Conservation (phyloP, 2,329 filamentous ascomycete species). For the Fusarium kyushuense region DNA sequence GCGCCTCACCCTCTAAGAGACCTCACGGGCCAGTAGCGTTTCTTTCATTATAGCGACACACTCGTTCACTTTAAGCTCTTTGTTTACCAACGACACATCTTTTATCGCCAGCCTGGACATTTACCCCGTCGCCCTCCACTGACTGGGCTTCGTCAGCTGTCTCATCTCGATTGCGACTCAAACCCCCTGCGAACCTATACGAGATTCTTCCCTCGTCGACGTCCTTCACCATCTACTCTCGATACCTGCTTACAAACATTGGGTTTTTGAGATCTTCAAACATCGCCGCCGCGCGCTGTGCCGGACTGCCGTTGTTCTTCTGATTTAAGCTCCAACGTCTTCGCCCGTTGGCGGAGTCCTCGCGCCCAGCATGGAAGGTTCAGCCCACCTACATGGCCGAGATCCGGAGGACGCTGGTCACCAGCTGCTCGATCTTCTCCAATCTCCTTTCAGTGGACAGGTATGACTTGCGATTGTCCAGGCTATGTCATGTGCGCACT, state of each 20-base stretch:
- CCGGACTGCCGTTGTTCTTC: not conserved
- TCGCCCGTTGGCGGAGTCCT: constrained; percentile 45
- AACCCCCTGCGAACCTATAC: constrained; percentile 34
- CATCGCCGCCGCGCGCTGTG: not conserved
- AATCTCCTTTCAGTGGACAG: constrained; percentile 63
- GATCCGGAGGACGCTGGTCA: constrained; percentile 52
- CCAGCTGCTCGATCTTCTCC: constrained; percentile 62
- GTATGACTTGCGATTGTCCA: constrained; percentile 49
- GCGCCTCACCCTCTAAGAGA: constrained; percentile 29
- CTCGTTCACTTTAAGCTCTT: constrained; percentile 33
- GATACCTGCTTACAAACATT: constrained; percentile 8
- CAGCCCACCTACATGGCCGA: constrained; percentile 23
- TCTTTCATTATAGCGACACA: constrained; percentile 33
- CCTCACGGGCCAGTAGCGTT: constrained; percentile 27
- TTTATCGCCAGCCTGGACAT: not conserved
- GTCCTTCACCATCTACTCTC: constrained; percentile 7
- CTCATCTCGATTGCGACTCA: constrained; percentile 14
- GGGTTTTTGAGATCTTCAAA: not conserved
- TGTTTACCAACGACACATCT: constrained; percentile 17
- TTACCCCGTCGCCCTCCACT: constrained; percentile 8
- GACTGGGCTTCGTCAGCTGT: constrained; percentile 15
- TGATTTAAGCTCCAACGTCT: constrained; percentile 32
- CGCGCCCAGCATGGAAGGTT: constrained; percentile 43
- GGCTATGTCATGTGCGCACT: not conserved
- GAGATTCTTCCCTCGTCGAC: constrained; percentile 15